Evolutionary conservation across 306 rosid genomes (phyloP), one percentile per base, ranked within the genome.

Genomic region (Corylus avellana): DNA sequence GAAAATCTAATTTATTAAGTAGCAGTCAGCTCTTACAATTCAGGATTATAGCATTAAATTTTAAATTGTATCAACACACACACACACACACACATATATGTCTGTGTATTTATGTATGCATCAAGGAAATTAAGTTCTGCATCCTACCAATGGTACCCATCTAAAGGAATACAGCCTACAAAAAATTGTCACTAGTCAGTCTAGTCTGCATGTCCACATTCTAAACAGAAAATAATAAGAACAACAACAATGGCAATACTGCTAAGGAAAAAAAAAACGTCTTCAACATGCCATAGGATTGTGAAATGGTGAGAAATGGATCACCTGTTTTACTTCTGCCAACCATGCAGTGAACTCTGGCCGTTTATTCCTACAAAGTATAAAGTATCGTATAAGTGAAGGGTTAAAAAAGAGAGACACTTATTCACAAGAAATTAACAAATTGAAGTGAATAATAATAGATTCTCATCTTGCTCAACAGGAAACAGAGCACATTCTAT

Each of bases 261-360:
- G 66, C 66, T 22, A 78, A 50, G 59, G 70, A 37, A 10, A 9
- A 54, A 39, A 57, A 70, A 42, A 42, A 42, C 47, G 74, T 25
- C 17, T 47, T 13, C 10, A 17, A 57, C n/a, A 39, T 46, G 58
- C 32, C 62, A 35, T 7, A 49, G 29, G 50, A 25, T 20, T 11
- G 82, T 42, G 18, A 73, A 86, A 32, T 50, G 79, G 54, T 55
- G 49, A 35, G 74, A 76, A 86, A 79, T 39, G 70, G 80, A 66
- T 74, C 71, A 95, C 99, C 96, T 90, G 90, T 84, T 93, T 95
- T 11, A 95, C 92, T 89, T 95, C 99, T 25, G 87, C 79, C 84
- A 95, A 88, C 99, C 98, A 95, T 47, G 99, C 99, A 83, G 98
- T 93, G 86, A 95, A 95, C 83, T 95, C 97, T 9, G 98, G 99